phyloP scores from a whole-genome alignment of 331 rosid genomes.

The Erythrophleum ivorense region DNA sequence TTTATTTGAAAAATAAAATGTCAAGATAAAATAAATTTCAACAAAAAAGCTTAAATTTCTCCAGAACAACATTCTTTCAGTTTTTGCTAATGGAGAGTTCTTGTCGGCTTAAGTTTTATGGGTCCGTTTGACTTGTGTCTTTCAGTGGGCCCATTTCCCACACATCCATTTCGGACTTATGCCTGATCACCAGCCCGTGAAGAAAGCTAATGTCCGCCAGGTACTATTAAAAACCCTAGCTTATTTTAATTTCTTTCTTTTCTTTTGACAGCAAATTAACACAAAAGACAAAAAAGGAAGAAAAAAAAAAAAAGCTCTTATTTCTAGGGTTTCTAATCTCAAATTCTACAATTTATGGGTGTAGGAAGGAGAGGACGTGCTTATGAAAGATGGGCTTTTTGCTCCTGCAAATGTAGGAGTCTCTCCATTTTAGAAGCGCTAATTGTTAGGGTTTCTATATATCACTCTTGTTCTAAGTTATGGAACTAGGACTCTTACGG shows the following conservation, averaged over 20 bases:
- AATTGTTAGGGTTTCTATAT: slow-evolving; percentile 28
- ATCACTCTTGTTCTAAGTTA: slow-evolving; percentile 29
- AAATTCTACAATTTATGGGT: slow-evolving; percentile 23
- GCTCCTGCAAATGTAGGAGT: slow-evolving; percentile 84
- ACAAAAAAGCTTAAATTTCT: not conserved
- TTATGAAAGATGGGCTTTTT: slow-evolving; percentile 84
- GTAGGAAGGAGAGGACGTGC: slow-evolving; percentile 90
- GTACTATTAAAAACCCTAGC: slow-evolving; percentile 54
- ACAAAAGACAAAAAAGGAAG: too few relatives aligned
- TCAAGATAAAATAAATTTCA: not conserved
- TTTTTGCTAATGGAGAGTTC: not conserved
- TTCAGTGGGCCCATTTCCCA: slow-evolving; percentile 94
- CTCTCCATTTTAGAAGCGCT: slow-evolving; percentile 67
- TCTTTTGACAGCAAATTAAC: slow-evolving; percentile 30
- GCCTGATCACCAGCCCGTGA: slow-evolving; percentile 92
- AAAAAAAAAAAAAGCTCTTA: slow-evolving; percentile 3
- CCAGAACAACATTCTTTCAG: not conserved
- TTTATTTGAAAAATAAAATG: slow-evolving; percentile 11
- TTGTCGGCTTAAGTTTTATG: slow-evolving; percentile 10
- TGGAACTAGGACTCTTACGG: slow-evolving; percentile 38
- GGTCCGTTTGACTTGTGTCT: slow-evolving; percentile 29
- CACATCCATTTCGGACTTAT: slow-evolving; percentile 90
- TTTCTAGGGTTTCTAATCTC: slow-evolving; percentile 39
- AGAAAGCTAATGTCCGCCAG: slow-evolving; percentile 74
- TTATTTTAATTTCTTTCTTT: not conserved